Evolutionary conservation across 305 asterid species (phyloP).

Genomic region (Fraxinus angustifolia): DNA sequence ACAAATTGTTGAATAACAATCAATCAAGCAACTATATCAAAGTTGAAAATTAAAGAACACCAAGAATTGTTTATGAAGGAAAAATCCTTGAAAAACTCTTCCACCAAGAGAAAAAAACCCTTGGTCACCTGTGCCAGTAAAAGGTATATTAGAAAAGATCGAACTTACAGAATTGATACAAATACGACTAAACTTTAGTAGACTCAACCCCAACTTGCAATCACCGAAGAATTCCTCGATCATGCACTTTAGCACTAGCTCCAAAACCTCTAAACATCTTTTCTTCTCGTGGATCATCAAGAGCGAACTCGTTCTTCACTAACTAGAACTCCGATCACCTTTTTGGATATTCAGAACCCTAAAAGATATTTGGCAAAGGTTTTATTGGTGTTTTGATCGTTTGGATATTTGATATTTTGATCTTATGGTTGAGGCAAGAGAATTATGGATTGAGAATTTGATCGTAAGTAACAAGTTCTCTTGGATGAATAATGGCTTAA

Average conservation of each 20-base stretch:
- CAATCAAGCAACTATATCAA: background rate
- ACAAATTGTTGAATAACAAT: background rate
- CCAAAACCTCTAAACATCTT: background rate
- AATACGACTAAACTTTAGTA: background rate
- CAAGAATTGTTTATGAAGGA: background rate
- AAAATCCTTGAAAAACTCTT: background rate
- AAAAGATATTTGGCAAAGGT: background rate
- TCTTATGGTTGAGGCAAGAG: background rate
- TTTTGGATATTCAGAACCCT: background rate
- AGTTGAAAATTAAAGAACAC: background rate
- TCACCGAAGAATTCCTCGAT: background rate
- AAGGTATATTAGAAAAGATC: background rate
- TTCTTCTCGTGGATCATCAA: background rate
- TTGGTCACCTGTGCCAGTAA: background rate
- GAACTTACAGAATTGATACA: background rate
- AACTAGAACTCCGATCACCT: background rate
- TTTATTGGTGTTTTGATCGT: too few species aligned
- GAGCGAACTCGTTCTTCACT: background rate
- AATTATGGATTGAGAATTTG: background rate
- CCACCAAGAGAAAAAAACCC: background rate
- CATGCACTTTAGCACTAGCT: background rate
- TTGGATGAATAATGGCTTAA: background rate
- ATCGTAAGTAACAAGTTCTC: background rate
- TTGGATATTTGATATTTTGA: background rate
- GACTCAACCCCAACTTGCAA: background rate